Evolutionary conservation across 306 rosid species (phyloP), one percentile per base, ranked within the genome.

Genomic region (Leucaena leucocephala): DNA sequence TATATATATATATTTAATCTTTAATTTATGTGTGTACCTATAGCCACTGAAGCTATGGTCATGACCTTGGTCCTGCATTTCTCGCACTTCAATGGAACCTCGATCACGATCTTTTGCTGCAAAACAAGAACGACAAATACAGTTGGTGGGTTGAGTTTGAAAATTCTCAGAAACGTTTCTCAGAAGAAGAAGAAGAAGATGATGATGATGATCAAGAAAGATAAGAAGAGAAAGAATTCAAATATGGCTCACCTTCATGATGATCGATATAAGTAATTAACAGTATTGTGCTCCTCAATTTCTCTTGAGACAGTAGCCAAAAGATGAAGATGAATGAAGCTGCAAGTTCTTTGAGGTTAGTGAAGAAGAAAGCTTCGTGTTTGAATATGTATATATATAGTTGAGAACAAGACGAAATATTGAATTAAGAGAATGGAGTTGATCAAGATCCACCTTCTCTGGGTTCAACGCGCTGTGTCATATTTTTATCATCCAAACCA

Each of bases 21-120:
- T 50, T 50, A 5, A 15, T n/a, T 6, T 7, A 7, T 42, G 45
- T 42, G 8, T 42, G 45, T 50, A 84, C 91, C 93, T 52, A 85
- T 75, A 22, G 88, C 79, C 1, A 13, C 68, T 0, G 87, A 81
- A 65, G 86, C 86, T 80, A 86, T 67, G 44, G 27, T 13, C 83
- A 86, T 45, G 80, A 81, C 84, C 66, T 85, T 88, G 76, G 49
- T 69, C 69, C 79, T 81, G 81, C 82, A 84, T 80, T 55, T 78
- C 17, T 71, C 73, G 68, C 87, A 83, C 5, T 55, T 52, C 76
- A 86, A 58, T 50, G 80, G 84, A 57, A 90, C 84, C 78, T 85
- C 87, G 21, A 90, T 85, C 75, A 72, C 83, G 10, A 90, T 90
- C 84, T 55, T 82, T 85, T 88, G 88, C 90, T 90, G 64, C 36